Evolutionary conservation across 2,329 filamentous ascomycete species (phyloP).

Genomic region (Penicillium sp.): DNA sequence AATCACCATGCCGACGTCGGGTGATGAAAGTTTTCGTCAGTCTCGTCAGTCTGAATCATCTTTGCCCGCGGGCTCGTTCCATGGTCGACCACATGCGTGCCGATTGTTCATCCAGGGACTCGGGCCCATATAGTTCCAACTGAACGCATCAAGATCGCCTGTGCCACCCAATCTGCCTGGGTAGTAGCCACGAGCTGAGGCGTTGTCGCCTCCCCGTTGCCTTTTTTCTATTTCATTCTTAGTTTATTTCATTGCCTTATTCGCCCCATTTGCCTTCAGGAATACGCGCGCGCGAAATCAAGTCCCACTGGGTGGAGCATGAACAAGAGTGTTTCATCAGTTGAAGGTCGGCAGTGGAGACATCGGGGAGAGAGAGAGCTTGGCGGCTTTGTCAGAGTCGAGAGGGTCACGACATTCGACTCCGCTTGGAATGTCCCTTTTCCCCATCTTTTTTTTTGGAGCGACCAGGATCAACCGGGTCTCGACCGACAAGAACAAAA

Average conservation of each 20-base stretch:
- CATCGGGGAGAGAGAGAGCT: conserved; percentile 15
- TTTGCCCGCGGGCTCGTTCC: conserved; percentile 15
- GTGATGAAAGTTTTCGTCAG: conserved; percentile 31
- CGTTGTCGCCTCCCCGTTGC: no score
- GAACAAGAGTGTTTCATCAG: conserved; percentile 12
- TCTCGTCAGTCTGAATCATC: conserved; percentile 28
- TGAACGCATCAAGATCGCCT: not conserved
- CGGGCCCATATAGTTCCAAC: conserved; percentile 13
- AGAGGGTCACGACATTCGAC: conserved; percentile 19
- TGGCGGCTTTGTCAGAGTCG: conserved; percentile 23
- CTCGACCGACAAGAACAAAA: no score
- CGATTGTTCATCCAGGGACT: conserved; percentile 19
- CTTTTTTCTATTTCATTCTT: no score
- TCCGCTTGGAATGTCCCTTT: conserved; percentile 21
- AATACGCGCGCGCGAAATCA: no score
- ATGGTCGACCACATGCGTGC: conserved; percentile 20
- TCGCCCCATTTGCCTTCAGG: no score
- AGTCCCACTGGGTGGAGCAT: not conserved
- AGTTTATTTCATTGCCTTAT: no score
- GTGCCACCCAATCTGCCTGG: not conserved
- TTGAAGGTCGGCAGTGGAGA: conserved; percentile 14
- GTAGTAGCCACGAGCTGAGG: no score
- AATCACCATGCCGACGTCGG: conserved; percentile 10
- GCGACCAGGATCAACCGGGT: no score
- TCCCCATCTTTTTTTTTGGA: conserved; percentile 7